Base-by-base conservation (phyloP, 2,329 filamentous ascomycete genomes). In the Penicillium sp. region DNA sequence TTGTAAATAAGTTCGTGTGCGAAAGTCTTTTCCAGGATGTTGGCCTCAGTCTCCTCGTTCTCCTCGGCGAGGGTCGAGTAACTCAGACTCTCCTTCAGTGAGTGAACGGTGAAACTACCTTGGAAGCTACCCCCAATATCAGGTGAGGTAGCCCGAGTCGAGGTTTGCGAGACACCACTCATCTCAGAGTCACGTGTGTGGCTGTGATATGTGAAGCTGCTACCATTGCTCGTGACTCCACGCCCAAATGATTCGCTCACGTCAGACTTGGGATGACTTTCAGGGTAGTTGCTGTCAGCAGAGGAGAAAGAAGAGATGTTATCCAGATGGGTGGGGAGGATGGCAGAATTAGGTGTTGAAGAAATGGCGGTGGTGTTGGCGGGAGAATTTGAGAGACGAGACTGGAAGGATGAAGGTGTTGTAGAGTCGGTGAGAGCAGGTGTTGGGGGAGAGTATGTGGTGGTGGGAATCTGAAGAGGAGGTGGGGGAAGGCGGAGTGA, bases 1-100 rank as follows among this genome's bases (percentile, higher is more conserved):
- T 94, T 94, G 72, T 94, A 96, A 62, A 95, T 83, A 42, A 98
- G 77, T 65, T 98, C 91, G 62, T 96, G 87, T 0, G 88, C 88
- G 62, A 81, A 96, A 0, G 90, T 95, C 70, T 86, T 94, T 65
- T 90, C 87, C n/a, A 95, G 74, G n/a, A 96, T 74, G 61, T 84
- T 85, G 4, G 81, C 84, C 65, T 95, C 91, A 1, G 84, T 81
- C 43, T 95, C 89, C 32, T 88, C 83, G 12, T 79, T 75, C 51
- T 91, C 88, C 48, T 94, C 88, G 4, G 77, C 81, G n/a, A 81
- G 73, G 1, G 80, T 77, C 0, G 80, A 80, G 49, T 74, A 75
- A 64, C 83, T 85, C 15, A 79, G 72, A 71, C 85, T 89, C 37
- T 85, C 74, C 56, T 87, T 87, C 28, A 84, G 69, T 1, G 82